A percentile compares a stretch with the other conserved stretches of the same genome.
Conservation (phyloP, 108 stramenopile species). For the Mayamaea pseudoterrestris region DNA sequence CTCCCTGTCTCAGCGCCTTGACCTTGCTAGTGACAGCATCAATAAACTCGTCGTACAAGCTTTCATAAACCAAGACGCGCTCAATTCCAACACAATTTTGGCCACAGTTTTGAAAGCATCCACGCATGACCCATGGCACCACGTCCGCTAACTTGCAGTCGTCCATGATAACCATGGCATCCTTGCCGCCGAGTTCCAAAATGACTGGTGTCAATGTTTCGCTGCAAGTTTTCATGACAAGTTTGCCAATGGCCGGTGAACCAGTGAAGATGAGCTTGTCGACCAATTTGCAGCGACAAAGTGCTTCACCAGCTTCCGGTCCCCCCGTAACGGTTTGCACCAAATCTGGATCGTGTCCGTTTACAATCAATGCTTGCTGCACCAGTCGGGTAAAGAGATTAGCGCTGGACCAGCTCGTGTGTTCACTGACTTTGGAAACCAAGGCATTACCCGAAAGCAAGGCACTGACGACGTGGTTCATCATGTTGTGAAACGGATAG, state of each 20-base stretch:
- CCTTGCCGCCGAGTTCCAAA: slow-evolving; percentile 98
- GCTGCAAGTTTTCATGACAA: slow-evolving; percentile 85
- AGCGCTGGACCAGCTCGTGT: slow-evolving; percentile 81
- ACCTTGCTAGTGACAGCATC: slow-evolving; percentile 40
- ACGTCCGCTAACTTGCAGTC: slow-evolving; percentile 75
- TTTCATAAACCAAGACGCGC: slow-evolving; percentile 93
- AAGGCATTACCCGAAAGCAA: slow-evolving; percentile 96
- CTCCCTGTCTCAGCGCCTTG: slow-evolving; percentile 67
- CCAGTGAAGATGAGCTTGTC: slow-evolving; percentile 99
- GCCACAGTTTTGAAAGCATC: slow-evolving; percentile 94
- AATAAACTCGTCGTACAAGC: slow-evolving; percentile 61
- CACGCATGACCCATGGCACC: slow-evolving; percentile 87
- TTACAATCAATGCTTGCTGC: slow-evolving; percentile 62
- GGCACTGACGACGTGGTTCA: slow-evolving; percentile 93
- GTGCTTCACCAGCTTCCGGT: slow-evolving; percentile 87
- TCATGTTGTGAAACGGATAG: slow-evolving; percentile 89
- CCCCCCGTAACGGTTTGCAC: slow-evolving; percentile 87
- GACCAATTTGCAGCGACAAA: slow-evolving; percentile 76
- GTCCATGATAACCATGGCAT: slow-evolving; percentile 94
- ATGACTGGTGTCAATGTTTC: slow-evolving; percentile 91
- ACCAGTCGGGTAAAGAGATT: slow-evolving; percentile 73
- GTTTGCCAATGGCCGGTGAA: slow-evolving; percentile 83
- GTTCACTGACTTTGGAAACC: slow-evolving; percentile 92
- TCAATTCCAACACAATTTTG: slow-evolving; percentile 99
- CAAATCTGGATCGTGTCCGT: slow-evolving; percentile 88